Base-by-base conservation (phyloP, 1,139 yeast genomes). In the Saccharomyces uvarum region DNA sequence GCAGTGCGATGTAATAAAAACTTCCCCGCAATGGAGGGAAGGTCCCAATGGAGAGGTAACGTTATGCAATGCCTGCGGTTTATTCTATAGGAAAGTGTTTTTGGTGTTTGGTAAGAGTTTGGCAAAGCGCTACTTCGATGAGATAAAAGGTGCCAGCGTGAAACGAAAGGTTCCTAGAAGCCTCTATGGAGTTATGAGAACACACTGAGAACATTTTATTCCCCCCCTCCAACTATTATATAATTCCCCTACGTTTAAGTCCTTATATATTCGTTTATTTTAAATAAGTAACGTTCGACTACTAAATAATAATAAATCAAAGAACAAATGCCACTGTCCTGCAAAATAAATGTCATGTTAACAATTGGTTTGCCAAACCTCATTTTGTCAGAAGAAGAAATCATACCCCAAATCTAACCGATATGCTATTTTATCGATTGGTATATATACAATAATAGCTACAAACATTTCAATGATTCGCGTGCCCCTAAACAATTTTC, bases 21-120 rank as follows among this genome's bases (percentile, higher is more conserved):
- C 97, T 1, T 38, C 53, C 2, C 96, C 96, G 0, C 96, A 89
- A 72, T 89, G 97, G 96, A 76, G 96, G 61, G 77, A 90, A 55
- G 96, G 96, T 0, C 96, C 96, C 1, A 81, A 82, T 58, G 97
- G 96, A 0, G 86, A 86, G 13, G 76, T 95, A 52, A 87, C 95
- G 0, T 74, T 89, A 56, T 89, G 96, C 70, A 89, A 89, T 69
- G 96, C 96, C 0, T 89, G 97, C 72, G 97, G 97, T 0, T 75
- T 89, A 51, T 87, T 81, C 53, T 66, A 65, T 54, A 60, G 63
- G 33, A 67, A 67, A 54, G 48, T 65, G 42, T 53, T 60, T 16
- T 38, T 38, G 24, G 44, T 16, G 11, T 38, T 38, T 19, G 44
- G 44, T 7, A 38, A 38, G 24, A 16, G 13, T 16, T 21, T 38